A percentile compares a stretch with the other conserved stretches of the same genome.
phyloP scores from a whole-genome alignment of 202 grass and related monocot genomes.

The Musa balbisiana region DNA sequence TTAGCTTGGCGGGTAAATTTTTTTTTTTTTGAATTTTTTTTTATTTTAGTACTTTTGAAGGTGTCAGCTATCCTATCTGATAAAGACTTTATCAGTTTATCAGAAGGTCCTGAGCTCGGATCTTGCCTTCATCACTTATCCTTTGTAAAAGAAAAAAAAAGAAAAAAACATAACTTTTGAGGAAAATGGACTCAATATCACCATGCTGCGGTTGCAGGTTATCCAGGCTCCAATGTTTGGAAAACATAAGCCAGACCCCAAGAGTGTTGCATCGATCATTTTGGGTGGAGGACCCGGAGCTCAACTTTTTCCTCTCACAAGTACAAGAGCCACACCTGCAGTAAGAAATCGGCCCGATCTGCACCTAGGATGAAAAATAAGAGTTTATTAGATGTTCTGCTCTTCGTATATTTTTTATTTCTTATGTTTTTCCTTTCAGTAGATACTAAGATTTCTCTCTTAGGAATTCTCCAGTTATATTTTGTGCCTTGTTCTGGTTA shows the following conservation, averaged over 20 bases:
- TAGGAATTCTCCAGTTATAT: too few relatives aligned
- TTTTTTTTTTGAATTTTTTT: too few relatives aligned
- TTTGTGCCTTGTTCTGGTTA: too few relatives aligned
- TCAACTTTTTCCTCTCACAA: constrained; percentile 86
- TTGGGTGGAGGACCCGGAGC: constrained; percentile 63
- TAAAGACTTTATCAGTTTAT: background rate
- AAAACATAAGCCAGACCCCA: constrained; percentile 44
- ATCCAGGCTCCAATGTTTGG: constrained; percentile 14
- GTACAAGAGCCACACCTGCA: constrained; percentile 80
- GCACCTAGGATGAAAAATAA: background rate
- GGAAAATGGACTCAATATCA: background rate
- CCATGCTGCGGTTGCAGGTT: constrained; percentile 3
- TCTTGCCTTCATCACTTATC: background rate
- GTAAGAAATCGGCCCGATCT: constrained; percentile 32
- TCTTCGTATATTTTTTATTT: background rate
- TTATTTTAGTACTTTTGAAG: too few relatives aligned
- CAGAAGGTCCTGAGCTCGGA: background rate
- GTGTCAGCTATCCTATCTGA: too few relatives aligned
- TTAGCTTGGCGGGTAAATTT: too few relatives aligned
- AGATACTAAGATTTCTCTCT: background rate
- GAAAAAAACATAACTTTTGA: background rate
- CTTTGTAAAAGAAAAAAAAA: background rate
- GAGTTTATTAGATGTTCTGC: background rate
- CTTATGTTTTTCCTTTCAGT: background rate
- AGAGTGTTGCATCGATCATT: constrained; percentile 72